Conservation (phyloP, 352 stramenopile genomes). For the Pythium biforme region DNA sequence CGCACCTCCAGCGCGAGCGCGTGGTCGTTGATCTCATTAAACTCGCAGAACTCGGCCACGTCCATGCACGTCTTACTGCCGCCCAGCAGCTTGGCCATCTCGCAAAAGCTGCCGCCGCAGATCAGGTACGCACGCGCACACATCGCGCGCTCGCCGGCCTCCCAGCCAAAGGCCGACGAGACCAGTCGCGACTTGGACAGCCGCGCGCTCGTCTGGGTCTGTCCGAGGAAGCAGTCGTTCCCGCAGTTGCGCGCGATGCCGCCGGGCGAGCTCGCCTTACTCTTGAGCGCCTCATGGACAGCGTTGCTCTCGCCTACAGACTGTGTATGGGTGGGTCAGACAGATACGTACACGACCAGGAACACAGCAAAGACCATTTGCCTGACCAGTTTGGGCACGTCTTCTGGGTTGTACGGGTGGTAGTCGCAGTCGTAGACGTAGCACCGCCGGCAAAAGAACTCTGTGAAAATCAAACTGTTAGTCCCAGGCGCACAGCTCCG, state of each 20-base stretch:
- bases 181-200: conserved; percentile 58
- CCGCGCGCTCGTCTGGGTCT: conserved; percentile 34
- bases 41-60: conserved; percentile 71
- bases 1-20: conserved; percentile 48
- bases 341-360: not conserved
- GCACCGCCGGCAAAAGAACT: conserved; percentile 75
- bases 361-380: not conserved
- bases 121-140: conserved; percentile 68
- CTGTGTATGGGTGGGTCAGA: conserved; percentile 28
- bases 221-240: conserved; percentile 72
- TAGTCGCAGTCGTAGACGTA: conserved; percentile 87
- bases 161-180: conserved; percentile 52
- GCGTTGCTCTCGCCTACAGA: conserved; percentile 65
- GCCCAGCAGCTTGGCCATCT: conserved; percentile 67
- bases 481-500: too few species aligned
- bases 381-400: conserved; percentile 57
- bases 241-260: conserved; percentile 70
- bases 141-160: conserved; percentile 35
- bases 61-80: conserved; percentile 70
- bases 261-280: conserved; percentile 33
- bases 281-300: conserved; percentile 40
- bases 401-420: conserved; percentile 48
- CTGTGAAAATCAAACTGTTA: too few species aligned
- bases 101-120: conserved; percentile 74
- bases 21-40: conserved; percentile 63